Evolutionary conservation across 768 basidiomycete species (phyloP), one percentile per base, ranked within the genome.

Genomic region (Russula sp.): DNA sequence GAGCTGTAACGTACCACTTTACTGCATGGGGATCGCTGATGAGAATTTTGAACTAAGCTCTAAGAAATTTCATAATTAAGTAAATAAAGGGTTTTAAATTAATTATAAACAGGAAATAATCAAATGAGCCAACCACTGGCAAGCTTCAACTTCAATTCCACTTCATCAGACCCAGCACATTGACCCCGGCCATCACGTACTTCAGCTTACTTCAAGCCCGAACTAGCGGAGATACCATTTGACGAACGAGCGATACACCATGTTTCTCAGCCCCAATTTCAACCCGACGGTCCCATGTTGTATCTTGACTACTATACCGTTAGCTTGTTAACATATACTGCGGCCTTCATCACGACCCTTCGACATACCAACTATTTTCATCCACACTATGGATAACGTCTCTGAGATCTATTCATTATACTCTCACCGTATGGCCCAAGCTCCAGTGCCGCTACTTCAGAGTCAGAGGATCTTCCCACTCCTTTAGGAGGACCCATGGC

Each of bases 1-100:
- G 85, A 86, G 40, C 73, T 73, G 55, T 73, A 67, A 56, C 77
- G 66, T 0, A 87, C 89, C 89, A 91, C 55, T 68, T 77, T 59
- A 91, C 72, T 28, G 78, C 85, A 5, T 72, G 73, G 67, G 77
- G 75, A 70, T 90, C 77, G 2, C 86, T 89, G 20, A 89, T 76
- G 20, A 91, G 84, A 52, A 90, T 80, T 70, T 91, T 89, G 69
- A 83, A 90, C 38, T 77, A 5, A n/a, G n/a, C n/a, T 30, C 5
- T 30, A 30, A 30, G 28, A 30, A 30, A 30, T n/a, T n/a, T n/a
- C n/a, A 30, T 30, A 30, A 30, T 30, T 30, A 30, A 30, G 28
- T 30, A 30, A 30, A 5, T 30, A 5, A 2, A 30, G 5, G 28
- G 28, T 30, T 30, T 30, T 30, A 5, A 30, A 30, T 30, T 30